Percentiles rank a stretch among this genome's conserved stretches.
Evolutionary conservation across 345 rosid species (phyloP).

Genomic region (Psidium friedrichsthalianum): DNA sequence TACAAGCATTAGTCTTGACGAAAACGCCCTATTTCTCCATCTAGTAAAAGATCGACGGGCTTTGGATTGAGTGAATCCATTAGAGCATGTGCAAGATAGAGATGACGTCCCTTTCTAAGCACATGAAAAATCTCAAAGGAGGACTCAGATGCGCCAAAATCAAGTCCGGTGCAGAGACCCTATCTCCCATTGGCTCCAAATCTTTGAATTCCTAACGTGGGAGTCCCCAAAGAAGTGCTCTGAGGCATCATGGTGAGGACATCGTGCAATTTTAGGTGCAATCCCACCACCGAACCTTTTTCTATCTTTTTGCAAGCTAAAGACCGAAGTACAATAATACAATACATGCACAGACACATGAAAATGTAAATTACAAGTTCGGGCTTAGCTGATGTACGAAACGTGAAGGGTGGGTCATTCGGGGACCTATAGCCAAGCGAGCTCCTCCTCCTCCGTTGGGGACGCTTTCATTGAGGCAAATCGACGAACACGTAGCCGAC

Average conservation of each 20-base stretch:
- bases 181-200: conserved; percentile 4
- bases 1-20: neutral
- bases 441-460: neutral
- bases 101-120: conserved; percentile 2
- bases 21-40: neutral
- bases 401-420: neutral
- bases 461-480: neutral
- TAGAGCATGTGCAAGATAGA: neutral
- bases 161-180: conserved; percentile 33
- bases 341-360: neutral
- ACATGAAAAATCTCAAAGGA: conserved; percentile 7
- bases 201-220: neutral
- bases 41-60: neutral
- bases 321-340: neutral
- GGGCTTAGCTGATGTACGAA: neutral
- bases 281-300: neutral
- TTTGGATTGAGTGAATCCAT: neutral
- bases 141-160: neutral
- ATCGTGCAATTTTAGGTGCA: neutral
- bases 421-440: neutral
- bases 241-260: neutral
- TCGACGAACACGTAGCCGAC: conserved; percentile 3
- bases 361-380: neutral
- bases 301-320: neutral
- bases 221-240: neutral